Conservation (phyloP, 169 alveolate genomes). For the Plasmodium billcollinsi region DNA sequence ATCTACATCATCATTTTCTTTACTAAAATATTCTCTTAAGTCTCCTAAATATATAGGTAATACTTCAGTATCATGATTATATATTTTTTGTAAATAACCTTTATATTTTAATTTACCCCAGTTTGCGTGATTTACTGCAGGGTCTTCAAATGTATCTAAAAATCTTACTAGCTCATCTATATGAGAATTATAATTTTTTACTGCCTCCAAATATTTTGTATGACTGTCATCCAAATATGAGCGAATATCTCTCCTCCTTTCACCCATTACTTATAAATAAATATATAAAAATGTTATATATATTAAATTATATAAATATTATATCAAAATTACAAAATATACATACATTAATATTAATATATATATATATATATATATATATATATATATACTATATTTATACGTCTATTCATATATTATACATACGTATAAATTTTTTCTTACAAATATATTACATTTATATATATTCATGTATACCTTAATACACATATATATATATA, state of each 20-base stretch:
- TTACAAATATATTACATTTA: too few relatives aligned
- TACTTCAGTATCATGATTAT: slow-evolving; percentile 63
- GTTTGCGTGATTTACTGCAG: slow-evolving; percentile 37
- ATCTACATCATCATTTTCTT: slow-evolving; percentile 59
- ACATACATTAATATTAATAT: too few relatives aligned
- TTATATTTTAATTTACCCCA: slow-evolving; percentile 72
- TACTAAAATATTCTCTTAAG: slow-evolving; percentile 57
- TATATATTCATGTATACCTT: too few relatives aligned
- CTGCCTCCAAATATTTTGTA: slow-evolving; percentile 70
- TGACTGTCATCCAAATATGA: slow-evolving; percentile 64
- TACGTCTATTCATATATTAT: too few relatives aligned
- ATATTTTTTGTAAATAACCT: slow-evolving; percentile 52
- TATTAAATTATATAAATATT: too few relatives aligned
- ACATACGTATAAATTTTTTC: too few relatives aligned
- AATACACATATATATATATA: too few relatives aligned
- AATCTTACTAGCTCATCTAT: slow-evolving; percentile 35
- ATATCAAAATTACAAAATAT: too few relatives aligned
- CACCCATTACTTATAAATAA: slow-evolving; percentile 3
- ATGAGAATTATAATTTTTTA: slow-evolving; percentile 59
- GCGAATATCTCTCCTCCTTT: slow-evolving; percentile 32
- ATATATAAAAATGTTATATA: too few relatives aligned
- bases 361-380: too few relatives aligned
- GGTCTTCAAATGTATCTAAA: slow-evolving; percentile 66
- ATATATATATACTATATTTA: too few relatives aligned
- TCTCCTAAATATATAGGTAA: slow-evolving; percentile 73